Evolutionary conservation across 2,329 filamentous ascomycete species (phyloP).

Genomic region (Canariomyces notabilis): DNA sequence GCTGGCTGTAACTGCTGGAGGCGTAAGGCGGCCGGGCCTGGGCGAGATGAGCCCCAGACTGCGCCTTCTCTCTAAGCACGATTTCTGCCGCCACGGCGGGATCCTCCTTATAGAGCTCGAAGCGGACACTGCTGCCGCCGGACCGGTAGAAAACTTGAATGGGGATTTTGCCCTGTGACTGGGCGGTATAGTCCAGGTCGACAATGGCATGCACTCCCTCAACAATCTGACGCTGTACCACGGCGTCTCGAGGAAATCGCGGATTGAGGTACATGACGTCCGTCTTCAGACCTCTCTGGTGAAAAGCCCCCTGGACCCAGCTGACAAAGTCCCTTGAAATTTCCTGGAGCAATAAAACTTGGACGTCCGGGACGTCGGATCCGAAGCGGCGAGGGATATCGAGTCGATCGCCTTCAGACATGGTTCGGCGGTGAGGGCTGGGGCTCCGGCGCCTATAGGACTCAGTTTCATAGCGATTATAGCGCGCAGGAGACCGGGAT

Average conservation of each 20-base stretch:
- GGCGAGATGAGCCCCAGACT: constrained; percentile 27
- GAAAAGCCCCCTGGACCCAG: constrained; percentile 76
- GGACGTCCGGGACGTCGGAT: constrained; percentile 78
- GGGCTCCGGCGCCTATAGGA: constrained; percentile 65
- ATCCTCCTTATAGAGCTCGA: constrained; percentile 82
- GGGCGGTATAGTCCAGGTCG: constrained; percentile 65
- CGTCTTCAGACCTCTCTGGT: constrained; percentile 63
- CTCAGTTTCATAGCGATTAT: constrained; percentile 36
- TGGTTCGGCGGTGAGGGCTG: constrained; percentile 53
- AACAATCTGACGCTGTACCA: constrained; percentile 79
- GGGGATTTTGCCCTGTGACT: constrained; percentile 67
- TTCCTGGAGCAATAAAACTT: constrained; percentile 76
- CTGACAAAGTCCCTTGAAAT: constrained; percentile 73
- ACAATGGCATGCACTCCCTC: constrained; percentile 86
- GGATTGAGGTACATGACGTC: constrained; percentile 77
- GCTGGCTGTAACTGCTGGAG: constrained; percentile 18
- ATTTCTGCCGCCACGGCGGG: constrained; percentile 75
- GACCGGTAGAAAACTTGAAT: constrained; percentile 82
- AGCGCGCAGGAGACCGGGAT: constrained; percentile 35
- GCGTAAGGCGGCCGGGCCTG: constrained; percentile 28
- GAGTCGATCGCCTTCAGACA: constrained; percentile 55
- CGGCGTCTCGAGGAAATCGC: constrained; percentile 67
- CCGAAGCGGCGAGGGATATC: constrained; percentile 70
- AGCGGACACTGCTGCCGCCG: constrained; percentile 66
- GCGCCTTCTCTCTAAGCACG: constrained; percentile 63